Evolutionary conservation across 768 basidiomycete species (phyloP), one percentile per base, ranked within the genome.

Genomic region (Russula olivacea): DNA sequence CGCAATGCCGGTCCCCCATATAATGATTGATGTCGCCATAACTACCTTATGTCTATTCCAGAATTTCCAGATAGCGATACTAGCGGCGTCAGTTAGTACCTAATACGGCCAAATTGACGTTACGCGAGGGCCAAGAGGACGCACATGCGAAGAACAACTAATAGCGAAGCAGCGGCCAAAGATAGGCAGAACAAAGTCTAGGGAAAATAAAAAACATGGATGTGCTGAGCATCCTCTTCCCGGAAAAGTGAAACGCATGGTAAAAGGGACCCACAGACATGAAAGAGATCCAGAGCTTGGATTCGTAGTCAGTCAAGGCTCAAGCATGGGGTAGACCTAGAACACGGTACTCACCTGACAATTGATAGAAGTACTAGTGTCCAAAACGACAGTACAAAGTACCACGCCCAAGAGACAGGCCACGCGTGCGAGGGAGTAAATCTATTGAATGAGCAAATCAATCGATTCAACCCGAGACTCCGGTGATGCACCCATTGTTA

Each of bases 21-120:
- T 9, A 3, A 40, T 2, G 4, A 23, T 7, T 36, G 51, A 50
- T 8, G 41, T 11, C 34, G 10, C 36, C 21, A 47, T 5, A 12
- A 36, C 38, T 6, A 17, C 21, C 12, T 36, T 54, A 32, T 56
- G 21, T 2, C 5, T 14, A 25, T 54, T 25, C 64, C 64, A 65
- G 11, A 65, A 9, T n/a, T 54, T 25, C 64, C 64, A 65, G 11
- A 65, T 47, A 1, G 55, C 61, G 3, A 58, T 23, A n/a, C 64
- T 65, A 30, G 12, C 9, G 38, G 32, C 8, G 2, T 19, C 21
- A 2, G 48, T 54, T 28, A 58, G 36, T 2, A 19, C 7, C 36
- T 3, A 10, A 11, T 47, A 14, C 9, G 0, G 3, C 12, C 11
- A 51, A 14, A 12, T 12, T n/a, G 28, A 9, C 15, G 34, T 15